These are phyloP conservation scores for Fusarium oligoseptatum DNA, from an alignment of 2,329 filamentous ascomycete species.

Conservation along the genomic window DNA sequence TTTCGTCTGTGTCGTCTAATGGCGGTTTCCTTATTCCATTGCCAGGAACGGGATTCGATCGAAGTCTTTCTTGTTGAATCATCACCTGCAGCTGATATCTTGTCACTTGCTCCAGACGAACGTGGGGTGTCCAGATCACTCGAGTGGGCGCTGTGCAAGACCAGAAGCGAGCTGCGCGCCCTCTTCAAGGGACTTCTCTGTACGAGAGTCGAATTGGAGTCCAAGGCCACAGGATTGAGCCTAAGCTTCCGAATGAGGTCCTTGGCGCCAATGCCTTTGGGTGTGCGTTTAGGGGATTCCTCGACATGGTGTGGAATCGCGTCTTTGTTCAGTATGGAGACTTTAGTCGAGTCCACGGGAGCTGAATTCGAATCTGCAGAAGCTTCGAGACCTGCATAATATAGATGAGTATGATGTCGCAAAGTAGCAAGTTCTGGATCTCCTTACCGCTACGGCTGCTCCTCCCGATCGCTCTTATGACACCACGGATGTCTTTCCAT, in stretches of 20 bases:
- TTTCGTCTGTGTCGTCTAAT: constrained; percentile 48
- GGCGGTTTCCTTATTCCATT: constrained; percentile 36
- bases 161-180: constrained; percentile 46
- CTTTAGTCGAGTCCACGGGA: constrained; percentile 10
- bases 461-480: constrained; percentile 50
- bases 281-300: constrained; percentile 14
- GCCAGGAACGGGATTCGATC: constrained; percentile 49
- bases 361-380: constrained; percentile 27
- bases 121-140: constrained; percentile 39
- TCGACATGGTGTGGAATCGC: neutral
- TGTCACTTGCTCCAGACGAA: constrained; percentile 47
- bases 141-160: constrained; percentile 28
- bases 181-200: constrained; percentile 39
- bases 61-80: constrained; percentile 52
- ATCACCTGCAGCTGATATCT: constrained; percentile 40
- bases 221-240: constrained; percentile 40
- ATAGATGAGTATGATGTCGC: neutral
- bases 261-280: constrained; percentile 39
- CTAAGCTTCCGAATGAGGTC: constrained; percentile 46
- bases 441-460: constrained; percentile 46
- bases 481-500: constrained; percentile 53
- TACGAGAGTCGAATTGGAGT: constrained; percentile 49
- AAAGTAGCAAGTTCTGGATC: neutral
- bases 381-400: constrained; percentile 41
- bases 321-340: constrained; percentile 1